Conservation (phyloP, 2,329 filamentous ascomycete species). For the Ophiostoma sp. region DNA sequence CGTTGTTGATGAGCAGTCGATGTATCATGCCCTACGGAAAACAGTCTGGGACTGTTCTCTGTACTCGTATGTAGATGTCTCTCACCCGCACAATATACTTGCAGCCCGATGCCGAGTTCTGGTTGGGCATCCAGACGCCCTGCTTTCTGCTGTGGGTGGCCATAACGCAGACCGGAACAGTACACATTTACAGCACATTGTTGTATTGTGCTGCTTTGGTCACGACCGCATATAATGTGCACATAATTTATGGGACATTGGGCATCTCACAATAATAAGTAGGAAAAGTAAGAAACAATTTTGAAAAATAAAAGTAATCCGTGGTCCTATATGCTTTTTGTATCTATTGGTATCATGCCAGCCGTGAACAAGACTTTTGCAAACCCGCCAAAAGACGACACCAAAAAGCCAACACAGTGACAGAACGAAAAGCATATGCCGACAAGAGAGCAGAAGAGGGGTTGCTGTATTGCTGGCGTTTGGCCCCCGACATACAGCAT, state of each 20-base stretch:
- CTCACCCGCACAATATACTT: too few species aligned
- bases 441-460: constrained; percentile 5
- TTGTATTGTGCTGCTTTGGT: neutral
- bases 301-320: neutral
- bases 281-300: neutral
- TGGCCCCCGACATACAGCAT: neutral
- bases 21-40: too few species aligned
- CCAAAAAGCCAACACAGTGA: neutral
- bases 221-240: neutral
- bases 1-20: too few species aligned
- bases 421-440: neutral
- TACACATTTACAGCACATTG: constrained; percentile 3
- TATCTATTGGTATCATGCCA: constrained; percentile 15
- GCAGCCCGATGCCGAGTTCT: constrained; percentile 33
- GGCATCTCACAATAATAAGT: neutral
- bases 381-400: neutral
- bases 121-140: constrained; percentile 50
- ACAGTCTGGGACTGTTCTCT: too few species aligned
- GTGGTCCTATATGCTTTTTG: neutral
- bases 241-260: neutral
- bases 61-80: too few species aligned
- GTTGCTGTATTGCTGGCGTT: neutral
- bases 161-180: neutral
- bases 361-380: neutral
- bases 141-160: neutral